Conservation (phyloP, 257 asterid species). For the Fraxinus anomala region DNA sequence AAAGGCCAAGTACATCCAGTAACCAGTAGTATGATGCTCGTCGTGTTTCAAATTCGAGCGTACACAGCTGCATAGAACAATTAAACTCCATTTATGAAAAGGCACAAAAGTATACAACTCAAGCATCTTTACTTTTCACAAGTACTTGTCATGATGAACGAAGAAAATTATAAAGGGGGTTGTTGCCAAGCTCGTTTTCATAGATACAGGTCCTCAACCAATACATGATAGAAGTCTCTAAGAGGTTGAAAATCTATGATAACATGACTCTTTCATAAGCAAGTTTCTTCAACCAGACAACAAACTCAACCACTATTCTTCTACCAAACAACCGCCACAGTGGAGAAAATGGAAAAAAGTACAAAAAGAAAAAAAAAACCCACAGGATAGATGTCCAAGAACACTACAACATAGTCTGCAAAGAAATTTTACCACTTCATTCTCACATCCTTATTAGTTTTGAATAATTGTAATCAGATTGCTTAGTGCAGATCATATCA, state of each 20-base stretch:
- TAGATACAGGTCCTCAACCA: not conserved
- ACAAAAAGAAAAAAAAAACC: no score
- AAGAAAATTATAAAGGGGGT: not conserved
- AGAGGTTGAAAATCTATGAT: not conserved
- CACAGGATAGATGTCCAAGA: not conserved
- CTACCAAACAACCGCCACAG: not conserved
- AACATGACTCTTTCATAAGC: not conserved
- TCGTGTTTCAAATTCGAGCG: constrained; percentile 93
- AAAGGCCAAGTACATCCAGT: constrained; percentile 70
- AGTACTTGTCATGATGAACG: not conserved
- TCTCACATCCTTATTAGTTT: not conserved
- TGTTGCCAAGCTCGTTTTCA: not conserved
- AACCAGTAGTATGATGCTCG: constrained; percentile 98
- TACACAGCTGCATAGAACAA: constrained; percentile 65
- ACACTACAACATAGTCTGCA: not conserved
- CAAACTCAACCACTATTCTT: not conserved
- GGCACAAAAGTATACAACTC: not conserved
- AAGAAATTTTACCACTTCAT: not conserved
- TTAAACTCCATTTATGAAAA: constrained; percentile 17
- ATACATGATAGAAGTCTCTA: not conserved
- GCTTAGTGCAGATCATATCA: not conserved
- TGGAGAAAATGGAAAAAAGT: not conserved
- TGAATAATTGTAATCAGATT: not conserved
- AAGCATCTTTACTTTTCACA: not conserved
- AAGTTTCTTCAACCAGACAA: not conserved